Percentiles rank a stretch among this genome's conserved stretches.
phyloP scores from a whole-genome alignment of 2,329 filamentous ascomycete species.

The Trematosphaeria pertusa region DNA sequence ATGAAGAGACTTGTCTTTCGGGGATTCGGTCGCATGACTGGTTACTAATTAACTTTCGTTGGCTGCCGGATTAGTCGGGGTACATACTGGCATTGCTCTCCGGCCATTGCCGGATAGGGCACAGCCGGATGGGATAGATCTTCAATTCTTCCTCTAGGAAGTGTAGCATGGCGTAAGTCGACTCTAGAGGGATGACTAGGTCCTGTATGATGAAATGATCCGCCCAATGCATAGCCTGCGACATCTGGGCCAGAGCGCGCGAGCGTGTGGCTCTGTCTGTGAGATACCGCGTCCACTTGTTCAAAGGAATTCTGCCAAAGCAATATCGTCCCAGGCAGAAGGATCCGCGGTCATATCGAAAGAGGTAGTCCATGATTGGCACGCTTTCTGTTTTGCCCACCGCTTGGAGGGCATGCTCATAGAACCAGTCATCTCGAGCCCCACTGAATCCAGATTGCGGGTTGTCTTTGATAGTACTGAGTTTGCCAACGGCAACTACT shows the following conservation, averaged over 20 bases:
- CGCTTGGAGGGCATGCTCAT: slow-evolving; percentile 62
- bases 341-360: slow-evolving; percentile 67
- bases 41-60: slow-evolving; percentile 20
- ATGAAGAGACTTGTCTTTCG: slow-evolving; percentile 52
- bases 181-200: slow-evolving; percentile 62
- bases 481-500: slow-evolving; percentile 66
- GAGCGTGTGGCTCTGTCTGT: slow-evolving; percentile 69
- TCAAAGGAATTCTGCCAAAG: slow-evolving; percentile 65
- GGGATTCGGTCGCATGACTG: slow-evolving; percentile 59
- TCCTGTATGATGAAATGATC: slow-evolving; percentile 68
- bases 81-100: slow-evolving; percentile 19
- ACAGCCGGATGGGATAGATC: slow-evolving; percentile 66
- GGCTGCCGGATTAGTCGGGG: slow-evolving; percentile 53
- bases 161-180: slow-evolving; percentile 58
- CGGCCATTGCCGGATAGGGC: slow-evolving; percentile 49
- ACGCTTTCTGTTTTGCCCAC: slow-evolving; percentile 46
- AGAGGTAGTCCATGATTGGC: slow-evolving; percentile 62
- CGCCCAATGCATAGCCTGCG: slow-evolving; percentile 64
- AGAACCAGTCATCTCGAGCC: slow-evolving; percentile 74
- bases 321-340: slow-evolving; percentile 69
- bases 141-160: slow-evolving; percentile 56
- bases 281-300: slow-evolving; percentile 61
- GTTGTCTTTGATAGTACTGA: slow-evolving; percentile 56
- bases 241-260: slow-evolving; percentile 66
- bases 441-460: slow-evolving; percentile 57